These are phyloP conservation scores for Boletus insuetus DNA, from an alignment of 768 basidiomycete genomes.

Conservation along the genomic window DNA sequence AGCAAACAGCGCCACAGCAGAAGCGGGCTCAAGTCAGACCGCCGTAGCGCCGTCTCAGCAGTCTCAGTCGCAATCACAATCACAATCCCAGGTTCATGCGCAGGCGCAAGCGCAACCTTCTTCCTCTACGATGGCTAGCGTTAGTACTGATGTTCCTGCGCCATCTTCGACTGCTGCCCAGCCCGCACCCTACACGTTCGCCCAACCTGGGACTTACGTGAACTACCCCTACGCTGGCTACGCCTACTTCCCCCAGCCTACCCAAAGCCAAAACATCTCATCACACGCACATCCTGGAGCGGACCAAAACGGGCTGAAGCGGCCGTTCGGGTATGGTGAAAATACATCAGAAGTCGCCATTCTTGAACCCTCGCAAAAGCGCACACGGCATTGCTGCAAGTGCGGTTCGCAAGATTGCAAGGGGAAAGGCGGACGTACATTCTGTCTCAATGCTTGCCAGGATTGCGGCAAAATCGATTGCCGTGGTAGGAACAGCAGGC, in stretches of 20 bases:
- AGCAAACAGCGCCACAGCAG: constrained; percentile 47
- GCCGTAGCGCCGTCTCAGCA: constrained; percentile 19
- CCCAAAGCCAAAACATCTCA: constrained; percentile 21
- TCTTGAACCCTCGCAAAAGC: constrained; percentile 46
- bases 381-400: constrained; percentile 79
- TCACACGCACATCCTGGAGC: constrained; percentile 24
- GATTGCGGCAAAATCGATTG: constrained; percentile 83
- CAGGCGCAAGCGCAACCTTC: constrained; percentile 19
- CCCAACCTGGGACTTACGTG: constrained; percentile 33
- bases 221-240: constrained; percentile 36
- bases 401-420: constrained; percentile 81
- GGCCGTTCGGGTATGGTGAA: constrained; percentile 28
- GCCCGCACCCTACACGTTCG: constrained; percentile 30
- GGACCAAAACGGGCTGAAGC: constrained; percentile 29
- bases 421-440: constrained; percentile 74
- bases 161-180: constrained; percentile 25
- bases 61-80: constrained; percentile 22
- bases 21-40: constrained; percentile 26
- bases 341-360: constrained; percentile 26
- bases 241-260: constrained; percentile 31
- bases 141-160: constrained; percentile 17
- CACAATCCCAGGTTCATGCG: constrained; percentile 16
- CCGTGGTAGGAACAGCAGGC: constrained; percentile 71
- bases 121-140: constrained; percentile 18
- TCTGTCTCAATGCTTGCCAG: constrained; percentile 73